These are phyloP conservation scores for Rhodotorula sp. DNA, from an alignment of 1,284 basidiomycete genomes.

Conservation along the genomic window DNA sequence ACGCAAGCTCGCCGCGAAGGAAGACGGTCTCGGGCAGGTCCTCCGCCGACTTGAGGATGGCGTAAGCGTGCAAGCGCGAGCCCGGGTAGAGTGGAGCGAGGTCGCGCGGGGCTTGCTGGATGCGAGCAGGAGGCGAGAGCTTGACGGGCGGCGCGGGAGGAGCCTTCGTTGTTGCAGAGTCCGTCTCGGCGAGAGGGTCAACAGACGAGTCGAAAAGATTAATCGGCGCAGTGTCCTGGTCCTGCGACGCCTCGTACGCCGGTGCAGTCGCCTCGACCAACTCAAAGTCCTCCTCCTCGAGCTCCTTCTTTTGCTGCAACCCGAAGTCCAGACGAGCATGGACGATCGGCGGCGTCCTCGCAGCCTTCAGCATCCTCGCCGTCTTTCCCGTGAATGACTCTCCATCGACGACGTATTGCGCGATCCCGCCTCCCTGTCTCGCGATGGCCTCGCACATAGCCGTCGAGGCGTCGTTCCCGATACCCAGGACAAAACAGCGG, in stretches of 20 bases:
- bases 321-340: constrained; percentile 16
- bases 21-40: constrained; percentile 6
- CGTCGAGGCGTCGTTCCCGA: constrained; percentile 34
- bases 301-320: neutral
- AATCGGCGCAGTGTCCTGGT: neutral
- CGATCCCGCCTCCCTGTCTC: constrained; percentile 19
- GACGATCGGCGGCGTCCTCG: constrained; percentile 12
- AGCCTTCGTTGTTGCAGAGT: no score
- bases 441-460: constrained; percentile 34
- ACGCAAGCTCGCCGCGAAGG: constrained; percentile 14
- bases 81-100: constrained; percentile 16
- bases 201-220: constrained; percentile 19
- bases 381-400: constrained; percentile 32
- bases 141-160: neutral
- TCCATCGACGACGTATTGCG: constrained; percentile 25
- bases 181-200: constrained; percentile 5
- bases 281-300: neutral
- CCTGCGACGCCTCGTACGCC: neutral
- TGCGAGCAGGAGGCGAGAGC: constrained; percentile 3
- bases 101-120: constrained; percentile 15
- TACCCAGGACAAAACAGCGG: constrained; percentile 43
- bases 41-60: constrained; percentile 15
- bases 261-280: neutral
- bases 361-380: constrained; percentile 19
- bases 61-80: constrained; percentile 25